These are phyloP conservation scores for Sanguinoderma infundibulare DNA, from an alignment of 1,284 basidiomycete species.

Conservation along the genomic window DNA sequence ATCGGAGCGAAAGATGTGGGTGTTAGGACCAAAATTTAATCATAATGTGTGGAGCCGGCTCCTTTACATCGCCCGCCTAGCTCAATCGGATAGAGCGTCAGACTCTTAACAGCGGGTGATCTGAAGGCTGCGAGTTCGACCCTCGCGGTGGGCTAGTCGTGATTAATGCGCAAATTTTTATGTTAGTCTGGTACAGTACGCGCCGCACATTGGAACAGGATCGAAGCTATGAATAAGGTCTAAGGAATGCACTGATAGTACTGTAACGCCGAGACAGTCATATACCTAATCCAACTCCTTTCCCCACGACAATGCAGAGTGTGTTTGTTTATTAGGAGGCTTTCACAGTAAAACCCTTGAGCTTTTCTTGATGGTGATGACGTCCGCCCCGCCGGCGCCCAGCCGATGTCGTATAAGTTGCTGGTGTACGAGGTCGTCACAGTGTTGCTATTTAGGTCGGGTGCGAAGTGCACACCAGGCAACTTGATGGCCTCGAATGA, in stretches of 20 bases:
- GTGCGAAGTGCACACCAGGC: conserved; percentile 46
- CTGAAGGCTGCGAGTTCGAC: conserved; percentile 92
- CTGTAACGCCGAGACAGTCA: no score
- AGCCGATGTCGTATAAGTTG: conserved; percentile 48
- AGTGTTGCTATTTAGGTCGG: conserved; percentile 38
- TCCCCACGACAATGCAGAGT: no score
- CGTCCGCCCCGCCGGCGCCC: conserved; percentile 45
- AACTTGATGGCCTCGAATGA: conserved; percentile 53
- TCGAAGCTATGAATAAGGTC: no score
- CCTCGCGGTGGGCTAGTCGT: conserved; percentile 87
- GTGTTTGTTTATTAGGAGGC: conserved; percentile 61
- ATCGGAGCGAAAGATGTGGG: no score
- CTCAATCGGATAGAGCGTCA: conserved; percentile 90
- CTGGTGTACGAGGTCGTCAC: conserved; percentile 61
- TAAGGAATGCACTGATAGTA: no score
- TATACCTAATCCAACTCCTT: no score
- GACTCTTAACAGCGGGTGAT: conserved; percentile 56
- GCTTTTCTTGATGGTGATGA: conserved; percentile 48
- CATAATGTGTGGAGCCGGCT: no score
- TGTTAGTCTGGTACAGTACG: not conserved
- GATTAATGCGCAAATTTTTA: not conserved
- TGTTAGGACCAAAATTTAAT: no score
- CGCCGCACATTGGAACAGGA: no score
- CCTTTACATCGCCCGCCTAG: conserved; percentile 64
- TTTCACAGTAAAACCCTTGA: conserved; percentile 53